Conservation (phyloP, 2,329 filamentous ascomycete genomes). For the Cadophora luteo-olivacea region DNA sequence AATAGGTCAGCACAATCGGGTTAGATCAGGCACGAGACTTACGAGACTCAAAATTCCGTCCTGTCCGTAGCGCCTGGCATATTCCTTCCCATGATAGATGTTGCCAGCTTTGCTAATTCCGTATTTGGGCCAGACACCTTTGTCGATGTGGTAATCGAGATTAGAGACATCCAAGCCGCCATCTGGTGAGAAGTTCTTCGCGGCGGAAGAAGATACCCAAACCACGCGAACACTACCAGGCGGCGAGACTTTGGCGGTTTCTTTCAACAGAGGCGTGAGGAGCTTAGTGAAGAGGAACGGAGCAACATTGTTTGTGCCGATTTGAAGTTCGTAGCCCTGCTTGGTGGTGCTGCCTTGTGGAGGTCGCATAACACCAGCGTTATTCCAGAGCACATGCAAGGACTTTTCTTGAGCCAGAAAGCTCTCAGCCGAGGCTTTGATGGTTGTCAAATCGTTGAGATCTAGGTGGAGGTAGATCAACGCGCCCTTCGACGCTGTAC, state of each 20-base stretch:
- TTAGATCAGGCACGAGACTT: background rate
- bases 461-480: constrained; percentile 47
- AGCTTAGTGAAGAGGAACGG: constrained; percentile 47
- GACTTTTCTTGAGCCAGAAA: constrained; percentile 46
- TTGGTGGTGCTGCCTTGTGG: constrained; percentile 28
- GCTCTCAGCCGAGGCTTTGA: constrained; percentile 46
- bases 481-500: constrained; percentile 41
- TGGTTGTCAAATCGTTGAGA: constrained; percentile 47
- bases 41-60: constrained; percentile 33
- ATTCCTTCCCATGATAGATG: constrained; percentile 29
- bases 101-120: constrained; percentile 33
- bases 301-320: constrained; percentile 46
- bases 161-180: constrained; percentile 29
- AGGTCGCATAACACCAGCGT: constrained; percentile 48
- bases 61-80: constrained; percentile 19
- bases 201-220: constrained; percentile 42
- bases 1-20: background rate
- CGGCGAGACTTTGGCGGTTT: constrained; percentile 36
- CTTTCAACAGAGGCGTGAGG: constrained; percentile 42
- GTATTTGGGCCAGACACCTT: constrained; percentile 27
- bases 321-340: constrained; percentile 46
- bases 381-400: constrained; percentile 50
- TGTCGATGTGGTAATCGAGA: constrained; percentile 31
- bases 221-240: constrained; percentile 41
- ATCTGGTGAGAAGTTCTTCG: constrained; percentile 18